Conservation (phyloP, 192 early-diverging fungal species). For the Coemansia furcata region DNA sequence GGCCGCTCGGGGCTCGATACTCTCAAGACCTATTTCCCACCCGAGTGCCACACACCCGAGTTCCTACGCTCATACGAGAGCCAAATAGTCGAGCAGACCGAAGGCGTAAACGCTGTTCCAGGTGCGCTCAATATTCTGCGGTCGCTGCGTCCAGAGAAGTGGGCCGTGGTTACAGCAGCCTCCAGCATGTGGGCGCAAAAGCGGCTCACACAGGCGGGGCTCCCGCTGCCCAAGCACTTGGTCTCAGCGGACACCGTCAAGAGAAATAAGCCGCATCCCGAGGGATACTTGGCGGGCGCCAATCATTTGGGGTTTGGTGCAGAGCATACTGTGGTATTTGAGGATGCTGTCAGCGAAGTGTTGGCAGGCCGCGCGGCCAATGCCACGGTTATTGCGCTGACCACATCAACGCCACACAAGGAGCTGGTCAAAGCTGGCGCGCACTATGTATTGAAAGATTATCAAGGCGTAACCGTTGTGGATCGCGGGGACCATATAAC, state of each 20-base stretch:
- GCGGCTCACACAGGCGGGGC: constrained; percentile 18
- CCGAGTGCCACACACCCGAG: constrained; percentile 16
- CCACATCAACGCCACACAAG: constrained; percentile 21
- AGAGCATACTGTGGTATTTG: constrained; percentile 27
- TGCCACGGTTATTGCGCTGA: constrained; percentile 26
- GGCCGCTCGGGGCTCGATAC: constrained; percentile 29
- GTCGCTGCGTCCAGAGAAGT: constrained; percentile 5
- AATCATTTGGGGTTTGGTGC: constrained; percentile 11
- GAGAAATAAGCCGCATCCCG: constrained; percentile 29
- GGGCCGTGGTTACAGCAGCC: constrained; percentile 42
- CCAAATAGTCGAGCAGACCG: constrained; percentile 11
- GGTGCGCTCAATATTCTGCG: constrained; percentile 19
- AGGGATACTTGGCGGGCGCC: constrained; percentile 26
- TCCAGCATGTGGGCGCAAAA: constrained; percentile 19
- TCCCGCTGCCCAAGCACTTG: constrained; percentile 16
- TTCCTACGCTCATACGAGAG: constrained; percentile 11
- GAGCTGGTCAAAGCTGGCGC: constrained; percentile 24
- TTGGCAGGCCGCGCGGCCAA: constrained; percentile 30
- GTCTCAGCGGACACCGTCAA: constrained; percentile 20
- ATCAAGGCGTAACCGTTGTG: constrained; percentile 1
- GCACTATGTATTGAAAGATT: constrained; percentile 22
- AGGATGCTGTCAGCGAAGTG: constrained; percentile 36
- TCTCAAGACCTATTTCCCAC: constrained; percentile 28
- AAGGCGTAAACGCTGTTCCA: constrained; percentile 30
- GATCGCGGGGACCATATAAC: constrained; percentile 10